A percentile compares a stretch with the other conserved stretches of the same genome.
Conservation (phyloP, 2,329 filamentous ascomycete species). For the Diaporthe ampelina region DNA sequence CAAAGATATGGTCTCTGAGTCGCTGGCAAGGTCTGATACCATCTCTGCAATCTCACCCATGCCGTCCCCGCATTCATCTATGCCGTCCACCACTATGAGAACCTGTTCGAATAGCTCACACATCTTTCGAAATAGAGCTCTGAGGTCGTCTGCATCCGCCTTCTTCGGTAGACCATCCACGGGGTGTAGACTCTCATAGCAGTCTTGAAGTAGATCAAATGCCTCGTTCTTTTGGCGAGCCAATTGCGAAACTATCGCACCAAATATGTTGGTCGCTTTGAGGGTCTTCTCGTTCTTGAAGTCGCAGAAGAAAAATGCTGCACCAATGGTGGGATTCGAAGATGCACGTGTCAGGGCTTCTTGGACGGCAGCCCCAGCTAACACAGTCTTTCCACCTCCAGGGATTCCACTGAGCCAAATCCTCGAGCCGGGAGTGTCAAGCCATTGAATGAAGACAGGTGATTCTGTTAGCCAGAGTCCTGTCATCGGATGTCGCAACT, state of each 20-base stretch:
- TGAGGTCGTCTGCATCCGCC: background rate
- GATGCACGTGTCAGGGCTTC: conserved; percentile 15
- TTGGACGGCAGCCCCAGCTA: conserved; percentile 46
- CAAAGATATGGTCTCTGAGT: background rate
- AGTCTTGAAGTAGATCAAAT: background rate
- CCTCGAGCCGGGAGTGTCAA: conserved; percentile 38
- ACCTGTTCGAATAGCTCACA: background rate
- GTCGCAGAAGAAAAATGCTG: conserved; percentile 7
- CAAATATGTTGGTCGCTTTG: background rate
- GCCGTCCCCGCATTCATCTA: conserved; percentile 5
- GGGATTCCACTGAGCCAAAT: conserved; percentile 49
- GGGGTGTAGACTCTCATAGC: background rate
- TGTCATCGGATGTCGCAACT: conserved; percentile 45
- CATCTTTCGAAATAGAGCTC: background rate
- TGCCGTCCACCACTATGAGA: background rate
- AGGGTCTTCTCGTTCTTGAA: background rate
- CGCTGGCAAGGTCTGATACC: background rate
- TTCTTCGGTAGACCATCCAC: background rate
- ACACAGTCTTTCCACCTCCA: conserved; percentile 48
- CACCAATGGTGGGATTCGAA: background rate
- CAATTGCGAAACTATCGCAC: background rate
- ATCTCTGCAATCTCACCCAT: background rate
- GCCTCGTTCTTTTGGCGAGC: background rate
- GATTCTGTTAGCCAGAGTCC: conserved; percentile 44
- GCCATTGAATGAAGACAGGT: conserved; percentile 44